These are phyloP conservation scores for Sporothrix luriei DNA, from an alignment of 2,329 filamentous ascomycete genomes.

Conservation along the genomic window DNA sequence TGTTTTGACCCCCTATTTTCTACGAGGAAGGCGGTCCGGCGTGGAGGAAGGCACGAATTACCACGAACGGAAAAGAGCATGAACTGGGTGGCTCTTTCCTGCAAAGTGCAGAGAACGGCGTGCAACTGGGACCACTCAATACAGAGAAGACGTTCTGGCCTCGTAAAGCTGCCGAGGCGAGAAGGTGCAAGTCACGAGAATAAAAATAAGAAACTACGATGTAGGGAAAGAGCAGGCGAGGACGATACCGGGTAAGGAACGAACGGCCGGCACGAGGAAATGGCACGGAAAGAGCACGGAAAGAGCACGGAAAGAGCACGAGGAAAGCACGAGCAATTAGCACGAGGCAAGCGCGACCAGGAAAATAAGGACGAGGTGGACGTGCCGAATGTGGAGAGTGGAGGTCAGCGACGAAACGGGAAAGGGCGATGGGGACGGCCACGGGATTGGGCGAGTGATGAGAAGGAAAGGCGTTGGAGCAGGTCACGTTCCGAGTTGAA, in stretches of 20 bases:
- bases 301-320: neutral
- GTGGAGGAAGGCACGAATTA: no score
- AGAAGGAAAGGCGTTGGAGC: neutral
- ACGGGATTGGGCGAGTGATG: neutral
- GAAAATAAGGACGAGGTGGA: conserved; percentile 12
- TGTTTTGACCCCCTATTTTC: no score
- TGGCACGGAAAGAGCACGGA: neutral
- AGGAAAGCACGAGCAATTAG: neutral
- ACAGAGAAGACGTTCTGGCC: no score
- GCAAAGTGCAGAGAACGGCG: no score
- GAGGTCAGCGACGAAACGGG: conserved; percentile 1
- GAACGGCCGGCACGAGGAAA: neutral
- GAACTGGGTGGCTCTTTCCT: no score
- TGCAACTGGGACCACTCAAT: no score
- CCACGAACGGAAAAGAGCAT: no score
- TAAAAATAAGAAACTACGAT: no score
- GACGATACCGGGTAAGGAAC: neutral
- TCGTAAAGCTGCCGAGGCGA: no score
- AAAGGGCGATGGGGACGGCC: neutral
- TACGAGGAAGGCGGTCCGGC: no score
- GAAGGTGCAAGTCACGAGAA: no score
- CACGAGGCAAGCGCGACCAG: conserved; percentile 15
- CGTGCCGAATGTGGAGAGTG: neutral
- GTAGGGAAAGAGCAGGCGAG: neutral
- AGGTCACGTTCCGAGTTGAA: conserved; percentile 1